Evolutionary conservation across 2,329 filamentous ascomycete species (phyloP), one percentile per base, ranked within the genome.

Genomic region (Colletotrichum karsti): DNA sequence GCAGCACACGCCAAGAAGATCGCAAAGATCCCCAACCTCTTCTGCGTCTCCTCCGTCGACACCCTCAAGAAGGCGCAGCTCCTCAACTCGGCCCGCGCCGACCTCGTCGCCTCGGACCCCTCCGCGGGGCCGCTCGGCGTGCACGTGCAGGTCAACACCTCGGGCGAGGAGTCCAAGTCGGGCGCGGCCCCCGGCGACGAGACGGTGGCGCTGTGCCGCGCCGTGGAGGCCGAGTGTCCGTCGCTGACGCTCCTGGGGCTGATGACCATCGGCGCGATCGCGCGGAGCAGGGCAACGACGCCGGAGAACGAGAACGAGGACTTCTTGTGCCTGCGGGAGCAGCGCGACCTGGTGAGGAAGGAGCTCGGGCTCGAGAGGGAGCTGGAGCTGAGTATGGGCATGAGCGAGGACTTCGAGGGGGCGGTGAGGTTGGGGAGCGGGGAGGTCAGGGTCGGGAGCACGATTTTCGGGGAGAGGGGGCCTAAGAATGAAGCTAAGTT

Each of bases 201-300:
- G 62, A 84, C 88, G 53, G 78, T 89, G 1, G 84, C 81, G 0
- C 82, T 98, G 41, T 95, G 93, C 77, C 85, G 85, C 58, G 87
- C 92, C 74, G 89, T 99, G 58, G 78, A 88, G 10, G 84, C 91
- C 5, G 84, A 88, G 39, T 97, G 94, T 78, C 90, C 93, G 1
- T 86, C 91, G 77, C 83, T 99, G 39, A 83, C 88, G 63, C 83
- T 99, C 3, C 85, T 92, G 30, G 96, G 96, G 0, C 81, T 99
- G 39, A 99, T 99, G 96, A 99, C 96, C 2, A 98, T 99, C 75
- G 96, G 96, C 1, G 94, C 95, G 18, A 97, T 98, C 78, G 95
- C 94, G 54, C 84, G 95, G 70, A 96, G 93, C 73, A 87, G 89
- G 74, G 93, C 88, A 15, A 90, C 90, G 3, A 92, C 90, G 2